These are phyloP conservation scores for Candida tallmaniae DNA, from an alignment of 805 yeast genomes.

Conservation along the genomic window DNA sequence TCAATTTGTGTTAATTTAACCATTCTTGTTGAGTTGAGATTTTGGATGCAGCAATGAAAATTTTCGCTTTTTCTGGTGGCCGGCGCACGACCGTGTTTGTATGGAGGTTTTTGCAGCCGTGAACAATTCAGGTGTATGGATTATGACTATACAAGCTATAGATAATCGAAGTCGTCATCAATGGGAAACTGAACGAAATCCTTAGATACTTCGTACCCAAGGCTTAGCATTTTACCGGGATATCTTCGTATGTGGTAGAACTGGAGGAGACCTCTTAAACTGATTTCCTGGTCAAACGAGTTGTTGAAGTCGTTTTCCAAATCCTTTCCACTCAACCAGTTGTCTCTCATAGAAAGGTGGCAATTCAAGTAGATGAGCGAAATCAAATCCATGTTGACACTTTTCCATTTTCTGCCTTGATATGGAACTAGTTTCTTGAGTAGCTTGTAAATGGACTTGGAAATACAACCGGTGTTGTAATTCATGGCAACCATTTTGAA, in stretches of 20 bases:
- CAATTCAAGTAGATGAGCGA: constrained; percentile 80
- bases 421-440: constrained; percentile 80
- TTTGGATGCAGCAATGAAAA: constrained; percentile 5
- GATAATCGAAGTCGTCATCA: constrained; percentile 11
- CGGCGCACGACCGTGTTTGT: not conserved
- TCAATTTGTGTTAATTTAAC: constrained; percentile 72
- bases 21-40: constrained; percentile 35
- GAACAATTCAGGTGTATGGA: too few relatives aligned
- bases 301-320: constrained; percentile 68
- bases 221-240: constrained; percentile 43
- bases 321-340: constrained; percentile 84
- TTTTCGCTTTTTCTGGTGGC: not conserved
- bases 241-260: constrained; percentile 67
- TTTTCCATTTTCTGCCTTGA: constrained; percentile 92
- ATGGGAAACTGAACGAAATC: constrained; percentile 9
- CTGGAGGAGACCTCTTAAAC: constrained; percentile 72
- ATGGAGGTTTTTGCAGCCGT: too few relatives aligned
- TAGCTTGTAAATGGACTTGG: constrained; percentile 66
- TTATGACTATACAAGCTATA: too few relatives aligned
- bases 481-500: constrained; percentile 55
- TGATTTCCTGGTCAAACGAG: constrained; percentile 81
- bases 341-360: constrained; percentile 67
- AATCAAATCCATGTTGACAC: constrained; percentile 87
- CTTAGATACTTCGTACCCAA: constrained; percentile 46
- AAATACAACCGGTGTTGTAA: constrained; percentile 54